Base-by-base conservation (phyloP, 2,329 filamentous ascomycete species). In the Fusarium incarnatum region DNA sequence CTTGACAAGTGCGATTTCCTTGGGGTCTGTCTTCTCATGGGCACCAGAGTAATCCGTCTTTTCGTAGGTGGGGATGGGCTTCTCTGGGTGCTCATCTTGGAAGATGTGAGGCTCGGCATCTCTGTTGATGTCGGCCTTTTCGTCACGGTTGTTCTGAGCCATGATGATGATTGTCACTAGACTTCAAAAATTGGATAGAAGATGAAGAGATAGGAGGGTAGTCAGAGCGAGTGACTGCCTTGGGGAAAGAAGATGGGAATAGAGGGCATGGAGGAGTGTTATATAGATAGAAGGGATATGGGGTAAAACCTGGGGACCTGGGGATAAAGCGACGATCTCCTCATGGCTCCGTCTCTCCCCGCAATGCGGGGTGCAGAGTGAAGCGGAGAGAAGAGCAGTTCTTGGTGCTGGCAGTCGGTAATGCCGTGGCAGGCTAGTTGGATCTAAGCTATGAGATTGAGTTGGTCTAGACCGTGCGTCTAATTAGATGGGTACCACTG, bases 11-110 rank as follows among this genome's bases (percentile, higher is more conserved):
- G 73, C 73, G 45, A 75, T 75, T 22, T 75, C 73, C 23, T 71
- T 75, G 6, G 73, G 73, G 6, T 75, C 73, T 8, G 73, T 75
- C 56, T 75, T 75, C 48, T 73, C 73, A 6, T 75, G 73, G n/a
- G 73, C 73, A 50, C 73, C 73, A 32, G 73, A 75, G 60, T 75
- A 74, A 49, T 75, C 73, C 6, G 60, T 60, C 62, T 67, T 73
- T 9, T 73, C 71, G 20, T 67, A 57, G 2, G 28, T 50, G 13
- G 73, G 73, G 4, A 74, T 15, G 2, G 47, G 27, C 54, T 74
- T 74, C 23, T 71, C 58, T 6, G 66, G 57, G 10, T 70, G 41
- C 20, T 73, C 70, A 64, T 73, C 64, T 37, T 68, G 60, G 11
- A 74, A 73, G 53, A 66, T 54, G 12, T 70, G 63, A 10, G 68